A percentile compares a stretch with the other conserved stretches of the same genome.
phyloP scores from a whole-genome alignment of 2,329 filamentous ascomycete genomes.

The Hysterium pulicare region DNA sequence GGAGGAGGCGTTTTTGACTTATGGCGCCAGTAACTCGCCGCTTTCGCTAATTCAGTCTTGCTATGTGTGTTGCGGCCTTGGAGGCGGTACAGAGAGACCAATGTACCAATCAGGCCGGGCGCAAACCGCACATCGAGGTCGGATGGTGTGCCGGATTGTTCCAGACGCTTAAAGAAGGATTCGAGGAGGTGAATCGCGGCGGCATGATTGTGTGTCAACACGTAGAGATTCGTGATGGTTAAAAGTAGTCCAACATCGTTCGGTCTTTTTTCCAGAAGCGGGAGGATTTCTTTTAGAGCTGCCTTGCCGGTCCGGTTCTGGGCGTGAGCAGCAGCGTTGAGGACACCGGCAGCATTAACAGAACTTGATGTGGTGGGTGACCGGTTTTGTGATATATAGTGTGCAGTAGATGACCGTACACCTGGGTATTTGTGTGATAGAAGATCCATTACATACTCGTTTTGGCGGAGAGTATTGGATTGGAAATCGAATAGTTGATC shows the following conservation, averaged over 20 bases:
- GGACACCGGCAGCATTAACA: slow-evolving; percentile 56
- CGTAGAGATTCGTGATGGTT: slow-evolving; percentile 77
- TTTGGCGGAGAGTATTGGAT: slow-evolving; percentile 57
- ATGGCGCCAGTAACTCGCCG: slow-evolving; percentile 75
- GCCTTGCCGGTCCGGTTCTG: slow-evolving; percentile 62
- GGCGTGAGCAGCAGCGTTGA: slow-evolving; percentile 72
- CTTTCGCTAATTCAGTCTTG: slow-evolving; percentile 71
- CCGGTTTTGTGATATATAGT: slow-evolving; percentile 46
- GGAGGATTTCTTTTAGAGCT: slow-evolving; percentile 66
- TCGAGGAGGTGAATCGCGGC: slow-evolving; percentile 75
- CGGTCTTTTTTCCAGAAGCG: slow-evolving; percentile 69
- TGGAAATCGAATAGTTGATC: slow-evolving; percentile 74
- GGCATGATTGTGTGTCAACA: slow-evolving; percentile 66
- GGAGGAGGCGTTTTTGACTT: slow-evolving; percentile 51
- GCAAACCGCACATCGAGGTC: slow-evolving; percentile 72
- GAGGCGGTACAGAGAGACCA: slow-evolving; percentile 73
- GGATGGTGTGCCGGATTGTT: slow-evolving; percentile 55
- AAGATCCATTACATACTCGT: slow-evolving; percentile 63
- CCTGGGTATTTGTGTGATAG: slow-evolving; percentile 66
- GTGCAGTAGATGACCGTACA: slow-evolving; percentile 55
- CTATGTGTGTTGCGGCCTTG: slow-evolving; percentile 72
- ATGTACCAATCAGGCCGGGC: slow-evolving; percentile 77
- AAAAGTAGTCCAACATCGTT: slow-evolving; percentile 77
- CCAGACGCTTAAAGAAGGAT: slow-evolving; percentile 68
- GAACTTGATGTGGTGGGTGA: slow-evolving; percentile 47